A percentile compares a stretch with the other conserved stretches of the same genome.
Evolutionary conservation across 1,284 basidiomycete species (phyloP).

Genomic region (Ustilago xerochloae): DNA sequence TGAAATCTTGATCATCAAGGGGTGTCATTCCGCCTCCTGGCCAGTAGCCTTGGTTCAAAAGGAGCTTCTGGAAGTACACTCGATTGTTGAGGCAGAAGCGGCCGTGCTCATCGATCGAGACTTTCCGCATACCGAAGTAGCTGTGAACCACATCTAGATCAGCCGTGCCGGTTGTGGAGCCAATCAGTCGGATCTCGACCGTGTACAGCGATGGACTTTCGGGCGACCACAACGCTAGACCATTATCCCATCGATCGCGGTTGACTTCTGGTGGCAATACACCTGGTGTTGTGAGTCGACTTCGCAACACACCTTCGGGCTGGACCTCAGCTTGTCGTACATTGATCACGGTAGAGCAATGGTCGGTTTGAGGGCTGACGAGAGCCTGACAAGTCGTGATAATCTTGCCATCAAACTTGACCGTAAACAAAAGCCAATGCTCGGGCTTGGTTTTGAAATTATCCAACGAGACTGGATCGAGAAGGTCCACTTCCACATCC

Average conservation of each 20-base stretch:
- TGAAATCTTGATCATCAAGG: slow-evolving; percentile 16
- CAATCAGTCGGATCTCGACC: slow-evolving; percentile 22
- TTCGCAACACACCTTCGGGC: slow-evolving; percentile 17
- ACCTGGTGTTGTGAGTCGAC: slow-evolving; percentile 8
- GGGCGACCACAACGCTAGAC: slow-evolving; percentile 48
- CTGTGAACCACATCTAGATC: slow-evolving; percentile 26
- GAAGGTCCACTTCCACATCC: slow-evolving; percentile 22
- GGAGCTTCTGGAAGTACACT: slow-evolving; percentile 48
- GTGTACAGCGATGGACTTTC: slow-evolving; percentile 47
- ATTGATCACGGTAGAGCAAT: slow-evolving; percentile 22
- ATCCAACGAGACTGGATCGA: neutral
- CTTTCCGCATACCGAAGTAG: slow-evolving; percentile 58
- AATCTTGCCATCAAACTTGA: slow-evolving; percentile 6
- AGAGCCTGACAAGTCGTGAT: slow-evolving; percentile 1
- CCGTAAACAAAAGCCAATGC: slow-evolving; percentile 7
- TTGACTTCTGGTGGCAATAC: slow-evolving; percentile 36
- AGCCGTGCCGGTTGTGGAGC: neutral
- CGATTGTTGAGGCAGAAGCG: slow-evolving; percentile 52
- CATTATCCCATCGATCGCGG: slow-evolving; percentile 47
- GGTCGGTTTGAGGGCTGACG: slow-evolving; percentile 19
- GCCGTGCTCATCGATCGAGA: slow-evolving; percentile 43
- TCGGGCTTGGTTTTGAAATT: neutral
- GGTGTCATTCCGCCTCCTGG: slow-evolving; percentile 34
- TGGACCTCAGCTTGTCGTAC: slow-evolving; percentile 20
- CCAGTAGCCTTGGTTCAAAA: slow-evolving; percentile 58